A percentile compares a stretch with the other conserved stretches of the same genome.
Conservation (phyloP, 1,284 basidiomycete genomes). For the Ustilago sp. region DNA sequence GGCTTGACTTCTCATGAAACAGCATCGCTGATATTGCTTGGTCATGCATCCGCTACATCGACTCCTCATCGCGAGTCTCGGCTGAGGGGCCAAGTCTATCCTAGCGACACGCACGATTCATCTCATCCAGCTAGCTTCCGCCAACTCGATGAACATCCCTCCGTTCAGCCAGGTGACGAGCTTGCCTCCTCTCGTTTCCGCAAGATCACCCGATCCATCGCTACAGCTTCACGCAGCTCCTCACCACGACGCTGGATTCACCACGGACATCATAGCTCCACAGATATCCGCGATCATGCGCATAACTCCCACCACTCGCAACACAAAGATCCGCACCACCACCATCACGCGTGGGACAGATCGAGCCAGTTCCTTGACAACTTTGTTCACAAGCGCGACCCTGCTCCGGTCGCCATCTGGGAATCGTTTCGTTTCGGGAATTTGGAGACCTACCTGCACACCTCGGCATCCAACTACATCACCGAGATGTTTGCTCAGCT, state of each 20-base stretch:
- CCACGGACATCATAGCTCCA: slow-evolving; percentile 15
- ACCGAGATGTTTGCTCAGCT: slow-evolving; percentile 54
- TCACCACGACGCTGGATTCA: slow-evolving; percentile 43
- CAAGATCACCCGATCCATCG: slow-evolving; percentile 48
- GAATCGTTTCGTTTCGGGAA: slow-evolving; percentile 59
- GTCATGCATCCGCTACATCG: slow-evolving; percentile 21
- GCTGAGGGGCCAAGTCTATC: slow-evolving; percentile 26
- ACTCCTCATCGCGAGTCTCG: slow-evolving; percentile 46
- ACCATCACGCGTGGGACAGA: slow-evolving; percentile 28
- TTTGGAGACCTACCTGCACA: slow-evolving; percentile 57
- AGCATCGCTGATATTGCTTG: slow-evolving; percentile 5
- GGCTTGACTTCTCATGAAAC: slow-evolving; percentile 8
- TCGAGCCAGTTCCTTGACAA: slow-evolving; percentile 34
- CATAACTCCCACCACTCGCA: slow-evolving; percentile 8
- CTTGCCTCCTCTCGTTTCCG: slow-evolving; percentile 39
- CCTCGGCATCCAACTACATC: slow-evolving; percentile 35
- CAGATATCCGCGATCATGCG: slow-evolving; percentile 21
- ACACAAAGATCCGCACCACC: slow-evolving; percentile 1
- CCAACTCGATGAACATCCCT: slow-evolving; percentile 51
- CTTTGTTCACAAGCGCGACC: slow-evolving; percentile 44
- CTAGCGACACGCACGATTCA: slow-evolving; percentile 11
- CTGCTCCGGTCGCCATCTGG: slow-evolving; percentile 61
- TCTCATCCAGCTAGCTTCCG: slow-evolving; percentile 23
- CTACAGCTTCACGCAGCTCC: slow-evolving; percentile 36
- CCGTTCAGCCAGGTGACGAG: slow-evolving; percentile 40